A percentile compares a stretch with the other conserved stretches of the same genome.
These are phyloP conservation scores for Magnolia sinica DNA, from an alignment of 164 flowering plant species.

Conservation along the genomic window DNA sequence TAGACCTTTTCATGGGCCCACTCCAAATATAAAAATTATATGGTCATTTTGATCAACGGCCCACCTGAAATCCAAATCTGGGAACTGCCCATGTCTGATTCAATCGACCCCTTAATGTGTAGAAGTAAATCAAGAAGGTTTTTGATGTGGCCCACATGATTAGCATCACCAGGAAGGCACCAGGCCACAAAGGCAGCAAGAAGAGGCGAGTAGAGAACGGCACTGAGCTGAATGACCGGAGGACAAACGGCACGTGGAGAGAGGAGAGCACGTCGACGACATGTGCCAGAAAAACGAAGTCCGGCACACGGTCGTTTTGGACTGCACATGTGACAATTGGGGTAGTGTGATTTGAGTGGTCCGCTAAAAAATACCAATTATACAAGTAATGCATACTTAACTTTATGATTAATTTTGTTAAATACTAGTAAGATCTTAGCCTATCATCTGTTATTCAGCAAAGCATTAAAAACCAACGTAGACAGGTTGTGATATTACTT, in stretches of 20 bases:
- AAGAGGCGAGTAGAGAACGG: conserved; percentile 47
- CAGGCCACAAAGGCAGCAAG: conserved; percentile 59
- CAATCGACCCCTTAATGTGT: conserved; percentile 52
- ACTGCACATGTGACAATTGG: conserved; percentile 29
- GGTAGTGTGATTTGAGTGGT: background rate
- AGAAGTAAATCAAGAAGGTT: conserved; percentile 53
- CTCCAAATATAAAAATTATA: background rate
- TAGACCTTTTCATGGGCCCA: background rate
- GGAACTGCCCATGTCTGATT: conserved; percentile 84
- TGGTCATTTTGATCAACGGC: background rate
- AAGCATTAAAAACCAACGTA: no score
- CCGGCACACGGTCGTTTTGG: conserved; percentile 47
- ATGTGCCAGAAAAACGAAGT: conserved; percentile 88
- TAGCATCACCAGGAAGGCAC: conserved; percentile 37
- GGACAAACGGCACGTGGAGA: conserved; percentile 63
- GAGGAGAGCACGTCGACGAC: conserved; percentile 62
- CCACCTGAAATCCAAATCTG: conserved; percentile 86
- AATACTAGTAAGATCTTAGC: no score
- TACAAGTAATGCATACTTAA: no score
- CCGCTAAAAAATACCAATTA: no score
- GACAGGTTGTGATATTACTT: no score
- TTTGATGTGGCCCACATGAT: conserved; percentile 72
- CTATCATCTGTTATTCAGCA: no score
- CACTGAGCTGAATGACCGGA: conserved; percentile 47
- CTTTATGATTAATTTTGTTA: no score